Evolutionary conservation across 257 asterid genomes (phyloP).

Genomic region (Coffea canephora): DNA sequence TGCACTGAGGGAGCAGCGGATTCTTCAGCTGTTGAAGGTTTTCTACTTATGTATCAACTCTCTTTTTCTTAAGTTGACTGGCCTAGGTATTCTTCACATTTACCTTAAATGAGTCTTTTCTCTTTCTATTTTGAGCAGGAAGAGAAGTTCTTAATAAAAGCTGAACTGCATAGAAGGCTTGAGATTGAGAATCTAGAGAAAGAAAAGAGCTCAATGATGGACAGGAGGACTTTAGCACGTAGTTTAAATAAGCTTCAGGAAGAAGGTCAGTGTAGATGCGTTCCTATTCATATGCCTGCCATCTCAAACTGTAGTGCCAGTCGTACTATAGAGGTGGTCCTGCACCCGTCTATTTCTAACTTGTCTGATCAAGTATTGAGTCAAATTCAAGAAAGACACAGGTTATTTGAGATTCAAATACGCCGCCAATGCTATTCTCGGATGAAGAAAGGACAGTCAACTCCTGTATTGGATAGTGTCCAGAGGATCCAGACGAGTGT

Average conservation of each 20-base stretch:
- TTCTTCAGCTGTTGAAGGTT: constrained; percentile 86
- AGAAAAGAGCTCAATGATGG: constrained; percentile 61
- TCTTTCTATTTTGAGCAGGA: constrained; percentile 49
- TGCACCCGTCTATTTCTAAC: constrained; percentile 67
- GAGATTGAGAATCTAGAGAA: constrained; percentile 66
- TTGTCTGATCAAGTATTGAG: constrained; percentile 56
- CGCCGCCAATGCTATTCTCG: constrained; percentile 52
- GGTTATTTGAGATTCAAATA: constrained; percentile 60
- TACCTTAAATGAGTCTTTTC: no score
- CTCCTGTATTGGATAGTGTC: constrained; percentile 58
- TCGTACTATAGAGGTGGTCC: constrained; percentile 65
- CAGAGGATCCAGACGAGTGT: constrained; percentile 52
- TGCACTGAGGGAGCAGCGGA: constrained; percentile 71
- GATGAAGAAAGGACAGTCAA: constrained; percentile 49
- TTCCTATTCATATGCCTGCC: constrained; percentile 58
- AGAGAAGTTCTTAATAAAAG: constrained; percentile 76
- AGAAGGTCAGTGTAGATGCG: constrained; percentile 83
- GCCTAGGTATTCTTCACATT: constrained; percentile 19
- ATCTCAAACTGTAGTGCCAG: constrained; percentile 76
- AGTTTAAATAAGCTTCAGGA: constrained; percentile 71
- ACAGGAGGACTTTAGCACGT: constrained; percentile 73
- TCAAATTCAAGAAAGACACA: constrained; percentile 72
- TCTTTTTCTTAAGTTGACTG: constrained; percentile 18
- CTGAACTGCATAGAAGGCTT: constrained; percentile 80
- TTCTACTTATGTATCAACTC: constrained; percentile 25